A percentile compares a stretch with the other conserved stretches of the same genome.
phyloP scores from a whole-genome alignment of 2,329 filamentous ascomycete genomes.

The Aureobasidium sp. region DNA sequence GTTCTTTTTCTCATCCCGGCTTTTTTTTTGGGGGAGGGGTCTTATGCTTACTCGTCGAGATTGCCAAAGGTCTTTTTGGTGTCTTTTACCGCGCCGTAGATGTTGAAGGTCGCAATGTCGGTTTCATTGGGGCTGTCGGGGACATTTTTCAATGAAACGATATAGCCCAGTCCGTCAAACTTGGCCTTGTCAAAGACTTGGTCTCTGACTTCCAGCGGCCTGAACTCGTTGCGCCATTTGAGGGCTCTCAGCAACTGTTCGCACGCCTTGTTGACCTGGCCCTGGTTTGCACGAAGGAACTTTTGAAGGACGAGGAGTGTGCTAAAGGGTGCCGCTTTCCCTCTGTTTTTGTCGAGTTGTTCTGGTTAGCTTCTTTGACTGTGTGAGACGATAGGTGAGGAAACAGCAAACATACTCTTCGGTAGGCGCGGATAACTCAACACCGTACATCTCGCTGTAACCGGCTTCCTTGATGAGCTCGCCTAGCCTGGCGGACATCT shows the following conservation, averaged over 20 bases:
- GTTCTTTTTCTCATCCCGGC: not conserved
- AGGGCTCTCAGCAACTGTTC: conserved; percentile 73
- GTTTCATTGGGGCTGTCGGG: conserved; percentile 49
- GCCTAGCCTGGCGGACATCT: conserved; percentile 53
- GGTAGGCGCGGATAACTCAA: conserved; percentile 47
- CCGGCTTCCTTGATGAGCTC: conserved; percentile 50
- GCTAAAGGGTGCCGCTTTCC: conserved; percentile 48
- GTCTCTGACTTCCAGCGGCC: conserved; percentile 60
- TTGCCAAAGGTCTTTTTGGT: conserved; percentile 75
- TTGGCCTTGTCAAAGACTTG: conserved; percentile 58
- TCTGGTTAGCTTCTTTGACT: not conserved
- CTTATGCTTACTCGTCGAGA: conserved; percentile 61
- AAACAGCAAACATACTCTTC: conserved; percentile 20
- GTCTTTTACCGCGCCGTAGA: conserved; percentile 82
- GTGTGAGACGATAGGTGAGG: too few relatives aligned
- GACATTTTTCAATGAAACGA: conserved; percentile 60
- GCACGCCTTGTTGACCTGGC: conserved; percentile 64
- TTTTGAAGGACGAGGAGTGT: conserved; percentile 85
- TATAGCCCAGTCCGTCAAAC: conserved; percentile 73
- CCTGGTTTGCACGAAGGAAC: conserved; percentile 83
- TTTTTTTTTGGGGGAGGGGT: not conserved
- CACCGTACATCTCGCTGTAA: conserved; percentile 81
- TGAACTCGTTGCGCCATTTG: conserved; percentile 71
- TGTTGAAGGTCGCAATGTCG: conserved; percentile 79
- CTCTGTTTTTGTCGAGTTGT: not conserved